Percentiles rank a stretch among this genome's conserved stretches.
phyloP scores from a whole-genome alignment of 768 basidiomycete genomes.

The Lentinula guzmanii region DNA sequence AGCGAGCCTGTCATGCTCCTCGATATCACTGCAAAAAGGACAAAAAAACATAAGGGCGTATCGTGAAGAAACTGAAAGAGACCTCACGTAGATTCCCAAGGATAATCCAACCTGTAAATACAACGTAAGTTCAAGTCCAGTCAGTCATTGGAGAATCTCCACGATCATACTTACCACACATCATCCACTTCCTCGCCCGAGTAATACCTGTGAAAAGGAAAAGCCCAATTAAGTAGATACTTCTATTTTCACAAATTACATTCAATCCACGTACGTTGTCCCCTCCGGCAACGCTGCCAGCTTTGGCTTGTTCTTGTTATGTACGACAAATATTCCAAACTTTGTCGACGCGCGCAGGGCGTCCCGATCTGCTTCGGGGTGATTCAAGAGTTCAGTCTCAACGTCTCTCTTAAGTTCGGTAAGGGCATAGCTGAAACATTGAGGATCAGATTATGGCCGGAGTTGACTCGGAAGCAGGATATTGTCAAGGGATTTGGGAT shows the following conservation, averaged over 20 bases:
- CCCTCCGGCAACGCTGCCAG: conserved; percentile 64
- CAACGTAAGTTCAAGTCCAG: background rate
- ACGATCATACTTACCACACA: conserved; percentile 51
- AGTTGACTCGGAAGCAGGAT: background rate
- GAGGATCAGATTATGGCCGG: background rate
- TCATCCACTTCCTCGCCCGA: conserved; percentile 71
- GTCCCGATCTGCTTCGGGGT: conserved; percentile 72
- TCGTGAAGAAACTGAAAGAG: background rate
- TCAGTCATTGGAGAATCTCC: background rate
- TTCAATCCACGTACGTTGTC: conserved; percentile 42
- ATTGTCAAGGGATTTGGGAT: background rate
- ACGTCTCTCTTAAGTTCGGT: conserved; percentile 89
- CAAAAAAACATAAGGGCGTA: background rate
- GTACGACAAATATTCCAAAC: conserved; percentile 92
- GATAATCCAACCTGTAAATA: conserved; percentile 67
- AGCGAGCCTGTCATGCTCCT: conserved; percentile 66
- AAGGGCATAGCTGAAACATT: conserved; percentile 68
- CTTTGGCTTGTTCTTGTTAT: conserved; percentile 91
- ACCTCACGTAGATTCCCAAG: conserved; percentile 74
- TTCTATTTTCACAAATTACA: background rate
- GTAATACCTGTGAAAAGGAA: conserved; percentile 53
- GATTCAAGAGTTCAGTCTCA: conserved; percentile 54
- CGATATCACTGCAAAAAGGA: conserved; percentile 51
- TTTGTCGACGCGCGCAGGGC: conserved; percentile 58
- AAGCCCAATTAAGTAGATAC: too few relatives aligned